phyloP scores from a whole-genome alignment of 1,284 basidiomycete species.

The Apiotrichum laibachii region DNA sequence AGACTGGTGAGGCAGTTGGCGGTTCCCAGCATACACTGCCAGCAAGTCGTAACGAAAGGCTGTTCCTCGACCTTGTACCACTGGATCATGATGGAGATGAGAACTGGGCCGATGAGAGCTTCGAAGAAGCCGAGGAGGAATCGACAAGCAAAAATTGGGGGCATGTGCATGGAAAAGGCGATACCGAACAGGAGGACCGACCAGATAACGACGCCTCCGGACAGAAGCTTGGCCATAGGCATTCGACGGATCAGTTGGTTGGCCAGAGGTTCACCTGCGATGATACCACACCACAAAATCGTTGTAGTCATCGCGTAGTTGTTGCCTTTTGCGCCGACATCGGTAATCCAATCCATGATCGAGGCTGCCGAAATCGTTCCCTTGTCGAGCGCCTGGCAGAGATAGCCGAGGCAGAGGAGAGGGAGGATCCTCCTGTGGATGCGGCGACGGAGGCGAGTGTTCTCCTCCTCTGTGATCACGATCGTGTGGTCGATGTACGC shows the following conservation, averaged over 20 bases:
- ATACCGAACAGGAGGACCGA: conserved; percentile 10
- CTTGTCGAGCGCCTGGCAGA: conserved; percentile 37
- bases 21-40: conserved; percentile 24
- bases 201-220: conserved; percentile 12
- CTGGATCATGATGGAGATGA: conserved; percentile 20
- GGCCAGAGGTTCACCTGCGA: conserved; percentile 10
- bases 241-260: conserved; percentile 12
- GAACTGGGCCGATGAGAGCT: conserved; percentile 5
- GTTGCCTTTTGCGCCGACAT: conserved; percentile 8
- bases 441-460: conserved; percentile 23
- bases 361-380: neutral
- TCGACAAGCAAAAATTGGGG: conserved; percentile 9
- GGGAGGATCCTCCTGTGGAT: conserved; percentile 31
- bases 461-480: conserved; percentile 26
- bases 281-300: conserved; percentile 11
- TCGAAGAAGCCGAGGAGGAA: conserved; percentile 16
- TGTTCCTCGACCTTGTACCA: conserved; percentile 26
- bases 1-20: conserved; percentile 14
- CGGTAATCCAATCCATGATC: conserved; percentile 11
- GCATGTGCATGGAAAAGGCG: conserved; percentile 8
- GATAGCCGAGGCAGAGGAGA: conserved; percentile 33
- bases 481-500: conserved; percentile 27
- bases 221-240: conserved; percentile 9
- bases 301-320: conserved; percentile 12
- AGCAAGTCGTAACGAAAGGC: conserved; percentile 18